Conservation (phyloP, 306 rosid species). For the Parietaria judaica region DNA sequence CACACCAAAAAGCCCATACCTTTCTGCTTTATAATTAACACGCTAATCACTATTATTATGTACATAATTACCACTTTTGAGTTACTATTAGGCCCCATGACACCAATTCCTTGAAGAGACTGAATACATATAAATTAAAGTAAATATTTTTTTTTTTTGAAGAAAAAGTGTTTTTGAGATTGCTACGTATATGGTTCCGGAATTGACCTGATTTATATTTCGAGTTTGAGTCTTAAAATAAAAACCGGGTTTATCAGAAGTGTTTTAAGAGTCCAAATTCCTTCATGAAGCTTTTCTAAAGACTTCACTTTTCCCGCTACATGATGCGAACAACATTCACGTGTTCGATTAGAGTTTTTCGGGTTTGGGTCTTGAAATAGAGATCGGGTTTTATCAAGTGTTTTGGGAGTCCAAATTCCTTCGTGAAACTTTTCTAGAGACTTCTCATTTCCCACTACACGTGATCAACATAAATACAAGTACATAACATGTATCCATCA, state of each 20-base stretch:
- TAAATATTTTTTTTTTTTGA: too few relatives aligned
- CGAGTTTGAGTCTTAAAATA: too few relatives aligned
- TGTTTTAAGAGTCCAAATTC: background rate
- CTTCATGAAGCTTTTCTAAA: background rate
- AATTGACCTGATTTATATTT: too few relatives aligned
- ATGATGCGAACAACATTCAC: too few relatives aligned
- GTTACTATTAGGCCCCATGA: background rate
- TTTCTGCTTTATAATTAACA: constrained; percentile 17
- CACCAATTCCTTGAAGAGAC: too few relatives aligned
- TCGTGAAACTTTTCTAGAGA: background rate
- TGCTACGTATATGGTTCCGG: too few relatives aligned
- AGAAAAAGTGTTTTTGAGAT: too few relatives aligned
- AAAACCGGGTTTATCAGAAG: too few relatives aligned
- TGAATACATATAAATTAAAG: too few relatives aligned
- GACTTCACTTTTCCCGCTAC: background rate
- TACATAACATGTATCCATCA: background rate
- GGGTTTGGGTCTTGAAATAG: too few relatives aligned
- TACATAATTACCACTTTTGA: background rate
- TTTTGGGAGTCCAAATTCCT: background rate
- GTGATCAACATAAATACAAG: constrained; percentile 5
- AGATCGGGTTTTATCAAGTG: background rate
- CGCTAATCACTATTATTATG: background rate
- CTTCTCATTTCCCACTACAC: background rate
- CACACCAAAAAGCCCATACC: constrained; percentile 43
- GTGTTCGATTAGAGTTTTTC: too few relatives aligned